phyloP scores from a whole-genome alignment of 176 grass and related monocot species.

The Bromus sterilis region DNA sequence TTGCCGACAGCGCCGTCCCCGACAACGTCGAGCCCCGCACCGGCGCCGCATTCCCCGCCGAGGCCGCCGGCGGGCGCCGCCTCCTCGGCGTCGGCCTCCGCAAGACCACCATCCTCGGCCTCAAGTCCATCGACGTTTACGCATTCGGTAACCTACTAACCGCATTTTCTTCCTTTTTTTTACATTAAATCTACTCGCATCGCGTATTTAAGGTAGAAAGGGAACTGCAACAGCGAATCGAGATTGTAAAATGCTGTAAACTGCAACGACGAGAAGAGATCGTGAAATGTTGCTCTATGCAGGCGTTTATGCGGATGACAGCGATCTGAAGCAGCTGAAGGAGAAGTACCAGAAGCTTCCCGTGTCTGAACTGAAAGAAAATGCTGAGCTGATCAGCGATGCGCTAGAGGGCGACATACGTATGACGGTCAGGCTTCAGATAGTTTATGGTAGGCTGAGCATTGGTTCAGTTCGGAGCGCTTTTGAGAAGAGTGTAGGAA shows the following conservation, averaged over 20 bases:
- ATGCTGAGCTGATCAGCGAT: conserved; percentile 44
- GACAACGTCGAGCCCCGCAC: conserved; percentile 46
- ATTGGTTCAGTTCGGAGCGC: conserved; percentile 59
- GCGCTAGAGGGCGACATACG: conserved; percentile 46
- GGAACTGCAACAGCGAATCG: background rate
- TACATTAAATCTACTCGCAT: background rate
- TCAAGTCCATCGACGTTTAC: conserved; percentile 83
- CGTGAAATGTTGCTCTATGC: conserved; percentile 4
- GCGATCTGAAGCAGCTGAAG: conserved; percentile 46
- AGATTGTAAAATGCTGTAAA: background rate
- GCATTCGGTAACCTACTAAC: conserved; percentile 59
- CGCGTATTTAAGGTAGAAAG: background rate
- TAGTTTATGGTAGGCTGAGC: conserved; percentile 67
- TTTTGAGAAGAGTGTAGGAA: conserved; percentile 79
- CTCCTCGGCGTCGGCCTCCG: conserved; percentile 77
- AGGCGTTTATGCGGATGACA: conserved; percentile 85
- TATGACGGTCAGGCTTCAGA: conserved; percentile 88
- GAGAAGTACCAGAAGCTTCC: conserved; percentile 53
- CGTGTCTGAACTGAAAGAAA: conserved; percentile 48
- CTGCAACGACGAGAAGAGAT: background rate
- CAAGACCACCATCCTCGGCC: conserved; percentile 58
- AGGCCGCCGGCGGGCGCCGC: conserved; percentile 30
- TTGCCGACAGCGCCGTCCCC: conserved; percentile 24
- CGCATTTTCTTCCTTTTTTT: background rate
- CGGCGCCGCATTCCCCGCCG: conserved; percentile 49